phyloP scores from a whole-genome alignment of 306 rosid genomes.

The Fagus crenata region DNA sequence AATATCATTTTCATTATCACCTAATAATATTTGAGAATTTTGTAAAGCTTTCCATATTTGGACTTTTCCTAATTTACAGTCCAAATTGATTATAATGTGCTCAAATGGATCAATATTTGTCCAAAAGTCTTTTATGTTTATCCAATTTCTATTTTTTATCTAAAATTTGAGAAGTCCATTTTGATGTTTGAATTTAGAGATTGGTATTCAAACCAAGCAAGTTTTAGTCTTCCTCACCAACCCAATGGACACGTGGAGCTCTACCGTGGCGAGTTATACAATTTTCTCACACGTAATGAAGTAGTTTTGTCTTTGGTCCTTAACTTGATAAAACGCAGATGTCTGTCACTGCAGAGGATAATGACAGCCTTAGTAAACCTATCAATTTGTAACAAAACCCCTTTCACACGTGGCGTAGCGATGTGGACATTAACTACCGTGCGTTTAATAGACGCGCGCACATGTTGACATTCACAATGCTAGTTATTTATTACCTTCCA shows the following conservation, averaged over 20 bases:
- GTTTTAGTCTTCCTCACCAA: neutral
- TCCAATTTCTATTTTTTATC: neutral
- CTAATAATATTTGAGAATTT: no score
- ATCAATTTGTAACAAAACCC: constrained; percentile 11
- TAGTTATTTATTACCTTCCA: no score
- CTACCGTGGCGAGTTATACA: neutral
- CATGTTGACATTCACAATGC: neutral
- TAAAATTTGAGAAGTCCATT: neutral
- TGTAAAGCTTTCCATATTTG: no score
- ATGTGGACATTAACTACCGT: neutral
- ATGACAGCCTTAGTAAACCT: constrained; percentile 11
- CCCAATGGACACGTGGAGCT: constrained; percentile 18
- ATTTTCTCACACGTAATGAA: neutral
- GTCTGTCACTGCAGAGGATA: constrained; percentile 30
- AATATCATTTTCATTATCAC: no score
- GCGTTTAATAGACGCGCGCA: neutral
- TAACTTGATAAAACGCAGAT: constrained; percentile 9
- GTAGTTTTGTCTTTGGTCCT: neutral
- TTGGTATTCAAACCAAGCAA: neutral
- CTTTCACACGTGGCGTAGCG: constrained; percentile 5
- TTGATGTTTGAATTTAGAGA: neutral
- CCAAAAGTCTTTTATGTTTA: neutral
- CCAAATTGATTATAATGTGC: constrained; percentile 18
- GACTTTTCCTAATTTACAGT: neutral
- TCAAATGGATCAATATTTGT: neutral